A percentile compares a stretch with the other conserved stretches of the same genome.
phyloP scores from a whole-genome alignment of 192 early-diverging fungal genomes.

The Chytriomyces hyalinus region DNA sequence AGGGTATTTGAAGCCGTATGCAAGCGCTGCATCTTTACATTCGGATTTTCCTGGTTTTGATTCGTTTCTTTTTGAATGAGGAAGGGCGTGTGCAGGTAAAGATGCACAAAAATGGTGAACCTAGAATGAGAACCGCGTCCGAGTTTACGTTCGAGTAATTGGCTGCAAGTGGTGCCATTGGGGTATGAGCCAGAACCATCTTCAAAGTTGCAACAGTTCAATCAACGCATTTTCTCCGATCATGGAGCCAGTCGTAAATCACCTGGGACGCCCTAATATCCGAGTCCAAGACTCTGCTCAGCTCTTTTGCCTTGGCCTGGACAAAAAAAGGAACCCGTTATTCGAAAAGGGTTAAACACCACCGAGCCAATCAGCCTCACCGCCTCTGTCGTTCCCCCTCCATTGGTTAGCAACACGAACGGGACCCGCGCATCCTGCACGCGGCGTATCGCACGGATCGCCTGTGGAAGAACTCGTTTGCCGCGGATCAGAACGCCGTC shows the following conservation, averaged over 20 bases:
- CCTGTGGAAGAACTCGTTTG: constrained; percentile 68
- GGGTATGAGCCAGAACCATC: constrained; percentile 84
- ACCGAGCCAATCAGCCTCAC: not conserved
- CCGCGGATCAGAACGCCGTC: constrained; percentile 91
- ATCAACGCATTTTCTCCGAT: not conserved
- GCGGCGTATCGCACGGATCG: constrained; percentile 67
- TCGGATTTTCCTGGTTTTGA: not conserved
- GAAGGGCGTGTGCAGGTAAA: too few species aligned
- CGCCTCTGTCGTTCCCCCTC: constrained; percentile 49
- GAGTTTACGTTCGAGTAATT: constrained; percentile 62
- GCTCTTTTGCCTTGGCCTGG: constrained; percentile 70
- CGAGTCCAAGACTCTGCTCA: constrained; percentile 49
- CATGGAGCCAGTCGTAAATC: not conserved
- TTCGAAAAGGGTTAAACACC: too few species aligned
- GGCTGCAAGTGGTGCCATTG: constrained; percentile 72
- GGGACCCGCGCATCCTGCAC: constrained; percentile 53
- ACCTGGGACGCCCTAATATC: constrained; percentile 27
- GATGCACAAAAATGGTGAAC: constrained; percentile 30
- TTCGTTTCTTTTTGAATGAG: not conserved
- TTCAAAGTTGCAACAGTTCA: constrained; percentile 53
- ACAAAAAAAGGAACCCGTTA: not conserved
- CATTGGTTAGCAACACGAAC: constrained; percentile 77
- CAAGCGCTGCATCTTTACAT: constrained; percentile 43
- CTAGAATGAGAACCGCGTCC: constrained; percentile 71
- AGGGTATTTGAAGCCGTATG: constrained; percentile 75